phyloP scores from a whole-genome alignment of 345 rosid species.

The Eucalyptus shirleyi region DNA sequence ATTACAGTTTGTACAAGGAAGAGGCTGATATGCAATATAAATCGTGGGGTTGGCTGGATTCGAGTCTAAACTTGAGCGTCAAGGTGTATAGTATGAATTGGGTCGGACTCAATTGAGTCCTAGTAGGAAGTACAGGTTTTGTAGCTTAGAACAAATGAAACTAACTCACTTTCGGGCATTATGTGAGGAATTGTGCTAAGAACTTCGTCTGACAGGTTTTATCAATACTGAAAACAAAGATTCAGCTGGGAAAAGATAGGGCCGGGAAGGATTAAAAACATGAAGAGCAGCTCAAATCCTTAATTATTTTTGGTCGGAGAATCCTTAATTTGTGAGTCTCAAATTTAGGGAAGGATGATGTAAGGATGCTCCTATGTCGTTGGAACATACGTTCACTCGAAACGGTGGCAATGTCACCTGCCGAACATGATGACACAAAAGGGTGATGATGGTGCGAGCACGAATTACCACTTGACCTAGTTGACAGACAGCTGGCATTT shows the following conservation, averaged over 20 bases:
- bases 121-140: not conserved
- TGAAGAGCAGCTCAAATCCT: not conserved
- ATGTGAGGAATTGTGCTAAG: not conserved
- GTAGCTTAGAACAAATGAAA: not conserved
- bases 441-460: not conserved
- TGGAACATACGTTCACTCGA: not conserved
- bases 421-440: not conserved
- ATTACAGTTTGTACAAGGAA: not conserved
- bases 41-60: not conserved
- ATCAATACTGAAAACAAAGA: not conserved
- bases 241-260: not conserved
- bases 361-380: not conserved
- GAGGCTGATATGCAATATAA: not conserved
- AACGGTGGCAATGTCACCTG: not conserved
- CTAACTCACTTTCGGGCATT: not conserved
- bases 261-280: not conserved
- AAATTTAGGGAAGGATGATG: not conserved
- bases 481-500: not conserved
- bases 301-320: not conserved
- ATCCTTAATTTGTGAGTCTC: not conserved
- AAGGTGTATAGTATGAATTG: not conserved
- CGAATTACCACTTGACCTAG: not conserved
- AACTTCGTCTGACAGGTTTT: not conserved
- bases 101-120: not conserved
- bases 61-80: not conserved